Evolutionary conservation across 75 land plant genomes (phyloP).

Genomic region (Selaginella tamariscina): DNA sequence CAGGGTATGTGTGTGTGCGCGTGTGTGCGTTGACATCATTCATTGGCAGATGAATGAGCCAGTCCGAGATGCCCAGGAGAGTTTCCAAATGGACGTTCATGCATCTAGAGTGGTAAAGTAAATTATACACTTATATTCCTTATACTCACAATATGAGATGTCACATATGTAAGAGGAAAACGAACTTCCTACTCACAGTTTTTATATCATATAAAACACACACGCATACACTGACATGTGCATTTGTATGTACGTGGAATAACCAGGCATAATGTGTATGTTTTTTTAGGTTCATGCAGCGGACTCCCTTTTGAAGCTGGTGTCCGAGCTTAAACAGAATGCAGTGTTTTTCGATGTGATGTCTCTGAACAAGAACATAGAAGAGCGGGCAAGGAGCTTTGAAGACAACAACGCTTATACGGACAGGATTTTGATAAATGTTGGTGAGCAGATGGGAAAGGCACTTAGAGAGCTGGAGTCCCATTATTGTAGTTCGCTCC

Average conservation of each 20-base stretch:
- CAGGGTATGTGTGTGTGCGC: slow-evolving; percentile 27
- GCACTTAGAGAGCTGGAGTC: background rate
- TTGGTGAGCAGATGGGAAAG: background rate
- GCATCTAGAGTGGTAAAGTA: slow-evolving; percentile 73
- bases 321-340: slow-evolving; percentile 9
- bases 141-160: no score
- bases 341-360: slow-evolving; percentile 27
- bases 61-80: slow-evolving; percentile 83
- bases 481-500: background rate
- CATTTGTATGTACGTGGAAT: no score
- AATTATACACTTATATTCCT: background rate
- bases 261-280: background rate
- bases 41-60: slow-evolving; percentile 66
- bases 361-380: background rate
- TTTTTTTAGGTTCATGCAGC: slow-evolving; percentile 75
- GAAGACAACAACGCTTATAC: background rate
- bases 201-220: background rate
- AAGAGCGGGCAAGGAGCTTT: background rate
- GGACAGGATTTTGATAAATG: background rate
- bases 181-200: background rate
- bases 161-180: no score
- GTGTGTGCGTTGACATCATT: background rate
- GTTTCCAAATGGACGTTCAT: slow-evolving; percentile 95
- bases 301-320: slow-evolving; percentile 65
- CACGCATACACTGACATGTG: no score